A percentile compares a stretch with the other conserved stretches of the same genome.
phyloP scores from a whole-genome alignment of 1,284 basidiomycete genomes.

The Neonothopanus nambi region DNA sequence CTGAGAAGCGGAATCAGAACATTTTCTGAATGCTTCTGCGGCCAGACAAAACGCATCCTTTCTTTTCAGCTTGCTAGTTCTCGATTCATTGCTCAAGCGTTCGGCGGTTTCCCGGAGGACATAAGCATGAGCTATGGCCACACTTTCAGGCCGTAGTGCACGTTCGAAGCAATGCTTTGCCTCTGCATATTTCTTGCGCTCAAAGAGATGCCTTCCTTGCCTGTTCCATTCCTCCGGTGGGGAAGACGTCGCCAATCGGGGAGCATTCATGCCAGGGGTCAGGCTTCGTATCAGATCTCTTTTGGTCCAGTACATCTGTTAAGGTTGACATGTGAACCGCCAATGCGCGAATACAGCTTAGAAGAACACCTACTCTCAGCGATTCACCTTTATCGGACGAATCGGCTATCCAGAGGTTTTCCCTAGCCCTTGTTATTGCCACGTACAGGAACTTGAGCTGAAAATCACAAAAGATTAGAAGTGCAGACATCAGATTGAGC shows the following conservation, averaged over 20 bases:
- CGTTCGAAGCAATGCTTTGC: conserved; percentile 64
- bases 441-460: conserved; percentile 72
- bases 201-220: conserved; percentile 53
- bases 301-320: conserved; percentile 49
- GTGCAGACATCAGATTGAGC: conserved; percentile 2
- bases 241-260: conserved; percentile 49
- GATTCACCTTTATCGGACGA: conserved; percentile 55
- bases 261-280: conserved; percentile 43
- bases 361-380: conserved; percentile 47
- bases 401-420: conserved; percentile 69
- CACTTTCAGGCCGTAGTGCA: conserved; percentile 46
- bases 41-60: conserved; percentile 42
- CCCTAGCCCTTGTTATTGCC: conserved; percentile 67
- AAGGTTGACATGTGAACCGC: not conserved
- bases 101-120: conserved; percentile 33
- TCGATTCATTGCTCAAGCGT: not conserved
- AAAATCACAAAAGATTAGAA: not conserved
- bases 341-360: not conserved
- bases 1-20: conserved; percentile 32
- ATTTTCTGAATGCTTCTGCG: conserved; percentile 48
- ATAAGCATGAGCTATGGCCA: conserved; percentile 41
- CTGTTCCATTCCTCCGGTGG: conserved; percentile 54
- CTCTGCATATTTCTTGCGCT: conserved; percentile 53
- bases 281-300: conserved; percentile 43
- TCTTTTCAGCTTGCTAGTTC: conserved; percentile 19